These are phyloP conservation scores for Scheffersomyces cryptocercus DNA, from an alignment of 1,139 yeast species.

Conservation along the genomic window DNA sequence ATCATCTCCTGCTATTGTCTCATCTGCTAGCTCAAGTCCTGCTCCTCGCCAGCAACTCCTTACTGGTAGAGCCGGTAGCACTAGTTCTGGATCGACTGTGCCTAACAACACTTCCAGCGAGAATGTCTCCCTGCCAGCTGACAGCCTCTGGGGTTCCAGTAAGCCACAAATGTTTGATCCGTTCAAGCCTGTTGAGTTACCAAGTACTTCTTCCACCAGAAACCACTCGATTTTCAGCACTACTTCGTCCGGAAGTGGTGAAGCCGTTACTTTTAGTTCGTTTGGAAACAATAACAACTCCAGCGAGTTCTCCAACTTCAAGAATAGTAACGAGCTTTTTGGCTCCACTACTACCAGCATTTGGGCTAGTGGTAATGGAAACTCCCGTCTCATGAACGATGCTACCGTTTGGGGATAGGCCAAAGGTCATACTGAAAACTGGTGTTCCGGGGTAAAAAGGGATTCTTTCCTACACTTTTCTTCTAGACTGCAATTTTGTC, in stretches of 20 bases:
- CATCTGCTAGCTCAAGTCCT: neutral
- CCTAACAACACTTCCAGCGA: conserved; percentile 2
- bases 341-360: conserved; percentile 6
- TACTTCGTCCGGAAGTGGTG: conserved; percentile 1
- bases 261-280: conserved; percentile 2
- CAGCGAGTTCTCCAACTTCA: conserved; percentile 6
- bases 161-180: conserved; percentile 19
- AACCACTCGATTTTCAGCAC: neutral
- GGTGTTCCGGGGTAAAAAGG: too few species aligned
- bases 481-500: too few species aligned
- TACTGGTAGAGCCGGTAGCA: conserved; percentile 3
- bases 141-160: conserved; percentile 15
- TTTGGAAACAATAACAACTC: conserved; percentile 2
- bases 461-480: too few species aligned
- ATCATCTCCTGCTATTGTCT: conserved; percentile 2
- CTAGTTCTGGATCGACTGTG: conserved; percentile 4
- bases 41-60: conserved; percentile 7
- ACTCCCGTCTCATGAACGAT: conserved; percentile 9
- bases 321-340: conserved; percentile 1
- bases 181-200: conserved; percentile 19
- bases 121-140: conserved; percentile 1
- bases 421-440: too few species aligned
- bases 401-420: conserved; percentile 23
- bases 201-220: conserved; percentile 1
- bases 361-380: conserved; percentile 9